Base-by-base conservation (phyloP, 352 stramenopile species). In the Thraustochytrium aureum region DNA sequence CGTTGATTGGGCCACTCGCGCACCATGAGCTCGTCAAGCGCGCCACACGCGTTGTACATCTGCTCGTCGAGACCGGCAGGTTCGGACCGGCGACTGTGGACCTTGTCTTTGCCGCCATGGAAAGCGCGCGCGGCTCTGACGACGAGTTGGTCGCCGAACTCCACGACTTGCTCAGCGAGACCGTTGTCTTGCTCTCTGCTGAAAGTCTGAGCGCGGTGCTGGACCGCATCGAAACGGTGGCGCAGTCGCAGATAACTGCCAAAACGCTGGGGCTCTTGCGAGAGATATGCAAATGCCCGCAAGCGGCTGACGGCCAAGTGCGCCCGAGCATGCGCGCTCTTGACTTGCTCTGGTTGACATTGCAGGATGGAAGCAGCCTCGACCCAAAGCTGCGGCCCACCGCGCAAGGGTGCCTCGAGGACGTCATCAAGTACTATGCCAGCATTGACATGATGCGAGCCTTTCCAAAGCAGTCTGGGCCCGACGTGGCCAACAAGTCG, bases 401-500 rank as follows among this genome's bases (percentile, higher is more conserved):
- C 17, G 17, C 47, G 47, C 47, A 56, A 56, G 26, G 32, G 26
- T n/a, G 38, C 6, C 50, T 79, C 4, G 37, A 50, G 6, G 50
- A 64, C 4, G 69, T 79, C 22, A 50, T 79, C 2, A 38, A 32
- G 6, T 73, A 79, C 35, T 50, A 67, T 39, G 69, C 69, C 12
- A 79, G 69, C 41, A 10, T 79, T 2, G 69, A 79, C 37, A 74
- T 74, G 50, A 79, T 79, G 69, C 50, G 69, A 14, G 50, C 50
- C 2, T 74, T 79, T 60, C 6, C 12, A 2, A 60, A 73, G 62
- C 42, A 33, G 17, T 26, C 47, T 56, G 47, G 26, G 47, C 47
- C 47, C 26, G 26, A 26, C 47, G 47, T 56, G 47, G 17, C 47
- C 17, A 56, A 26, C 47, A 56, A n/a, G n/a, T n/a, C n/a, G n/a